Percentiles rank a stretch among this genome's conserved stretches.
phyloP scores from a whole-genome alignment of 306 rosid genomes.

The Trichosanthes truncata region DNA sequence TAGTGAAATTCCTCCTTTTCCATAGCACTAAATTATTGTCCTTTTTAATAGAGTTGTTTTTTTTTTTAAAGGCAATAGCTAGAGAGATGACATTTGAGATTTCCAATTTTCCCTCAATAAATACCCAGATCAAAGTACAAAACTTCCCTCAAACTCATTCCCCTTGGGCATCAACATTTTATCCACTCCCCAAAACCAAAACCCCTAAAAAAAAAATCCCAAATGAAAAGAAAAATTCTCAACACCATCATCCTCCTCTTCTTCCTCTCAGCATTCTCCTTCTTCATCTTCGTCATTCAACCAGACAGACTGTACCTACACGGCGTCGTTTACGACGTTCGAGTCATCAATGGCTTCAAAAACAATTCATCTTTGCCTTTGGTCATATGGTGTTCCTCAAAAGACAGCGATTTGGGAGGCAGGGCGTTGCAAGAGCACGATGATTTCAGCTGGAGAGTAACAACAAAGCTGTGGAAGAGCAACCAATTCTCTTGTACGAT shows the following conservation, averaged over 20 bases:
- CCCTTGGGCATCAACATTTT: not conserved
- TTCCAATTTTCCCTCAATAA: not conserved
- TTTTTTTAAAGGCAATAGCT: too few relatives aligned
- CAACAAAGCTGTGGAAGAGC: conserved; percentile 36
- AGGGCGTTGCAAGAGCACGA: conserved; percentile 77
- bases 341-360: conserved; percentile 63
- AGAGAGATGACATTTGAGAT: not conserved
- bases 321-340: conserved; percentile 35
- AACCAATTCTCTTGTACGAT: conserved; percentile 52
- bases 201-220: not conserved
- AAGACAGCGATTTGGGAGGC: conserved; percentile 58
- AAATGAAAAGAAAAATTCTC: not conserved
- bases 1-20: not conserved
- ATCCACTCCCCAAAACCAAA: not conserved
- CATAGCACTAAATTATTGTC: not conserved
- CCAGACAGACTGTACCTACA: conserved; percentile 21
- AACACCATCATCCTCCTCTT: conserved; percentile 8
- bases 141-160: not conserved
- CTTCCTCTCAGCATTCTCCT: conserved; percentile 15
- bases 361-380: conserved; percentile 67
- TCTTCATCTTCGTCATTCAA: conserved; percentile 16
- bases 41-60: not conserved
- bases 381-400: conserved; percentile 71
- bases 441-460: conserved; percentile 68
- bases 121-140: not conserved